Evolutionary conservation across 257 asterid genomes (phyloP).

Genomic region (Ajuga chamaepitys): DNA sequence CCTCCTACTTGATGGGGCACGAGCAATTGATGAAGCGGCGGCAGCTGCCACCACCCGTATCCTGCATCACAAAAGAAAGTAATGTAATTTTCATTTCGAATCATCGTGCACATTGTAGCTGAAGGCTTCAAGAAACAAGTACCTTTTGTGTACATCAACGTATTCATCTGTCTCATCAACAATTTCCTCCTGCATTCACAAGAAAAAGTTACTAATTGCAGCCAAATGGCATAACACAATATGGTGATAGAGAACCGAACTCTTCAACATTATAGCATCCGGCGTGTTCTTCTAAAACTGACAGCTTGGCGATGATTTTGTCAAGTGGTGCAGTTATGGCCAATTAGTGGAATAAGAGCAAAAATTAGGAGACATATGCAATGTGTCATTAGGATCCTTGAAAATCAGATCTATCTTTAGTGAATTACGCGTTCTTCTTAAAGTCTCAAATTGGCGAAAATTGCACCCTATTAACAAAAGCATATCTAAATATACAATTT

Average conservation of each 20-base stretch:
- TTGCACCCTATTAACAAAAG: no score
- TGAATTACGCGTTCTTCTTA: no score
- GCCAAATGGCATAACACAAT: background rate
- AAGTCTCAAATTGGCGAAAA: no score
- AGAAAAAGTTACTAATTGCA: background rate
- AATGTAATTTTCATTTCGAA: background rate
- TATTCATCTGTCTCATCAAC: conserved; percentile 92
- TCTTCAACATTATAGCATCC: no score
- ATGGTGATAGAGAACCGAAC: background rate
- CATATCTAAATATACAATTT: no score
- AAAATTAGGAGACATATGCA: no score
- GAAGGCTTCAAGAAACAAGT: conserved; percentile 9
- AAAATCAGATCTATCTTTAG: no score
- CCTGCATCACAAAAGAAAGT: conserved; percentile 34
- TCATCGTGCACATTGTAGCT: background rate
- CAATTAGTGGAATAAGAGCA: no score
- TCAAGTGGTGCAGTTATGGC: no score
- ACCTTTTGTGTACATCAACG: conserved; percentile 92
- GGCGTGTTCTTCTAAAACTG: no score
- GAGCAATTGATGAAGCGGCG: conserved; percentile 82
- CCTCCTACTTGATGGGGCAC: conserved; percentile 74
- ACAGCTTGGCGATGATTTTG: no score
- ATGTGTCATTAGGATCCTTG: no score
- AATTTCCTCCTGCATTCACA: conserved; percentile 67
- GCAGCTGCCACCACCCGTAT: conserved; percentile 95